Evolutionary conservation across 2,329 filamentous ascomycete genomes (phyloP).

Genomic region (Talaromyces sp.): DNA sequence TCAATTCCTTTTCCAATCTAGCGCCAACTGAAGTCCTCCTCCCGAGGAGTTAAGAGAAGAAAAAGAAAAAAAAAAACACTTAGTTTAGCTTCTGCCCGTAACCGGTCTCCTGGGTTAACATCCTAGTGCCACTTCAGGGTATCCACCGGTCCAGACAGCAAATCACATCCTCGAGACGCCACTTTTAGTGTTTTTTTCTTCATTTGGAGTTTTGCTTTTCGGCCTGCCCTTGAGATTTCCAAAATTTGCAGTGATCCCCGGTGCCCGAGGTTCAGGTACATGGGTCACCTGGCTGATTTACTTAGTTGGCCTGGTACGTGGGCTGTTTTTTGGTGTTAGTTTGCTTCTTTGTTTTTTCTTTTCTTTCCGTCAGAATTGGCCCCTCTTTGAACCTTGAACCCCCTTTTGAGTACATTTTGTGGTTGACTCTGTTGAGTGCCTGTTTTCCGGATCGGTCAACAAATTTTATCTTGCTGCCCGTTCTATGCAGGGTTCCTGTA

Average conservation of each 20-base stretch:
- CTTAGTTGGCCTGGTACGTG: not conserved
- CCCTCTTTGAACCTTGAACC: not conserved
- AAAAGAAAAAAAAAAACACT: not conserved
- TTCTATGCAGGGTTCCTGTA: not conserved
- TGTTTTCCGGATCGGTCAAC: not conserved
- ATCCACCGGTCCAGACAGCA: constrained; percentile 1
- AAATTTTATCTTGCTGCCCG: not conserved
- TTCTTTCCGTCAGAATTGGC: not conserved
- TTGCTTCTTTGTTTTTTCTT: not conserved
- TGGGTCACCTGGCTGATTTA: constrained; percentile 22
- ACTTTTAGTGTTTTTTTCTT: constrained; percentile 26
- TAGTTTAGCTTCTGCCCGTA: constrained; percentile 3
- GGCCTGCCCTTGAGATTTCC: constrained; percentile 19
- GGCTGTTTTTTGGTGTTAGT: not conserved
- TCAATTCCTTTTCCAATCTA: not conserved
- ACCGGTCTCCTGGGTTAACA: constrained; percentile 14
- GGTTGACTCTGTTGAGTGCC: not conserved
- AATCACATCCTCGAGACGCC: constrained; percentile 28
- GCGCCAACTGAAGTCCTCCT: not conserved
- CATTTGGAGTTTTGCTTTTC: not conserved
- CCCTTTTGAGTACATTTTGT: not conserved
- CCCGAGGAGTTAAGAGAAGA: not conserved
- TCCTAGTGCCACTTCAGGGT: not conserved
- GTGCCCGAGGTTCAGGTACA: constrained; percentile 32
- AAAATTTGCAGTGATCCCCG: constrained; percentile 30